Base-by-base conservation (phyloP, 2,329 filamentous ascomycete species). In the Fusarium ambrosium region DNA sequence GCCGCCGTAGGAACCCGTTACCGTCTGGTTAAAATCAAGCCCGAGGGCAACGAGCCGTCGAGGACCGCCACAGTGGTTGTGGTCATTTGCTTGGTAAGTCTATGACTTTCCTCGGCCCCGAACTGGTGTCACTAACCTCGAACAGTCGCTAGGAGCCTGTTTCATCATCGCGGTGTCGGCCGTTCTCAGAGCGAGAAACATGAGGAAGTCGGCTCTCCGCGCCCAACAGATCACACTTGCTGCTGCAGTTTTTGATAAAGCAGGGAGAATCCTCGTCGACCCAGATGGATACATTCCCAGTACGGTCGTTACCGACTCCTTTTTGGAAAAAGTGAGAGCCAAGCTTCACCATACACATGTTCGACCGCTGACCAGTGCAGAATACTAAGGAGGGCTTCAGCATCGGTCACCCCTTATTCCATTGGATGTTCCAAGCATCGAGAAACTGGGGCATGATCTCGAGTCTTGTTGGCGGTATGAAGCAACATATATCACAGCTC, bases 351-450 rank as follows among this genome's bases (percentile, higher is more conserved):
- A 34, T 18, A 4, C 14, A 9, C 58, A 7, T 34, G 34, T 22
- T 27, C n/a, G 3, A 10, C 67, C 62, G 51, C 77, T 75, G 65
- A 80, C 39, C 39, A 64, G 48, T 64, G 76, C 68, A 80, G 78
- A 82, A 74, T 72, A 83, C 92, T 63, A 90, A 92, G 69, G 94
- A 97, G 70, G 90, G 92, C 16, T 95, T 98, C 78, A 91, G 91
- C 66, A 91, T 91, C 27, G 89, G 90, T 0, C 94, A 97, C 79
- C 90, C 93, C 0, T 90, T 95, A 2, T 97, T 97, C 82, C 91
- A 95, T 60, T 97, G 95, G 95, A 92, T 97, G 78, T 97, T 94
- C 80, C 90, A 93, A 66, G 93, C 94, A 4, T 94, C 93, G 8
- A 89, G 92, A 68, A 93, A 95, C 81, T 98, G 95, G 95, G 80